These are phyloP conservation scores for Mesembryanthemum crystallinum DNA, from an alignment of 148 eudicot species.

Conservation along the genomic window DNA sequence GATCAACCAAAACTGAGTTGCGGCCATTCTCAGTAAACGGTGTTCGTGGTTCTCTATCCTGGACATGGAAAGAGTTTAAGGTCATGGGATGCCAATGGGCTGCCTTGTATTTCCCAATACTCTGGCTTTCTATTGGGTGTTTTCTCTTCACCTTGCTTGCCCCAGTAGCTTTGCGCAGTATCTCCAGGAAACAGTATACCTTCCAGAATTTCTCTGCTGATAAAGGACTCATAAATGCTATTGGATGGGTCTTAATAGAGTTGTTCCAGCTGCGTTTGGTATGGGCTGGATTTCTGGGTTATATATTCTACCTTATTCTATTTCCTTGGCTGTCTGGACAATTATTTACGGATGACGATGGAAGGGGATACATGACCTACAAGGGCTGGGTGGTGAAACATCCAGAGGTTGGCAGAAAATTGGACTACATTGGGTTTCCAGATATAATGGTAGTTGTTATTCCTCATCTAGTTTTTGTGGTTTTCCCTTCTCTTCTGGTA, in stretches of 20 bases:
- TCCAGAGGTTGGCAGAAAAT: constrained; percentile 21
- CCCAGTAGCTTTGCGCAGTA: constrained; percentile 39
- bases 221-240: constrained; percentile 48
- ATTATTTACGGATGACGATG: constrained; percentile 58
- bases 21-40: constrained; percentile 83
- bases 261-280: constrained; percentile 43
- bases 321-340: constrained; percentile 82
- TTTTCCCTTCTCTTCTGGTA: constrained; percentile 57
- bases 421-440: constrained; percentile 66
- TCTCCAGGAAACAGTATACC: constrained; percentile 45
- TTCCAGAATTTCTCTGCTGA: constrained; percentile 43
- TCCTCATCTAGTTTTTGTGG: constrained; percentile 68
- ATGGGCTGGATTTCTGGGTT: constrained; percentile 51
- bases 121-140: constrained; percentile 45
- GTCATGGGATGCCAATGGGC: constrained; percentile 96
- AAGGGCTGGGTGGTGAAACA: constrained; percentile 71
- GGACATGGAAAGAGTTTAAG: constrained; percentile 85
- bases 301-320: constrained; percentile 64
- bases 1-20: constrained; percentile 50
- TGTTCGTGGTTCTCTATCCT: constrained; percentile 42
- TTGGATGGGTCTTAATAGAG: constrained; percentile 59
- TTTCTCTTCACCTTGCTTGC: constrained; percentile 47
- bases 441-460: constrained; percentile 85
- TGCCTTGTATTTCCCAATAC: constrained; percentile 63
- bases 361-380: constrained; percentile 74